Conservation (phyloP, 371 early-diverging fungal species). For the Rhizopus sp. region DNA sequence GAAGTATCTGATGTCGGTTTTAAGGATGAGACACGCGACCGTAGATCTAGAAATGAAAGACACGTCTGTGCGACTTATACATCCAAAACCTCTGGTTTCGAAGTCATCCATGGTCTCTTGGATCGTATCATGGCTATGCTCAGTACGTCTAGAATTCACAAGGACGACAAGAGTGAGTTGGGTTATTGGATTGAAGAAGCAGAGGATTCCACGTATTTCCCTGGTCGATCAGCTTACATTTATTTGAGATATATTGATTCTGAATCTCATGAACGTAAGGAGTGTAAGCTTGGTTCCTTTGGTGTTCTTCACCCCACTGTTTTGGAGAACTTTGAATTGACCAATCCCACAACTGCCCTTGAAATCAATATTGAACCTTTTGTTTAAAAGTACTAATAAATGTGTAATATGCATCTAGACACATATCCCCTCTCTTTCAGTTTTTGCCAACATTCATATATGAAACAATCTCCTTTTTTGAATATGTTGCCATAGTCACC, state of each 20-base stretch:
- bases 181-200: slow-evolving; percentile 89
- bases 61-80: slow-evolving; percentile 89
- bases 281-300: slow-evolving; percentile 76
- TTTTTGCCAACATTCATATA: no score
- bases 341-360: slow-evolving; percentile 85
- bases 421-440: background rate
- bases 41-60: slow-evolving; percentile 91
- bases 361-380: slow-evolving; percentile 97
- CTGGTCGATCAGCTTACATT: slow-evolving; percentile 89
- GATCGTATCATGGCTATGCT: slow-evolving; percentile 91
- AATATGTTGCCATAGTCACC: no score
- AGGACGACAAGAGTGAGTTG: slow-evolving; percentile 33
- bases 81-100: slow-evolving; percentile 90
- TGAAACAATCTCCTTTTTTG: no score
- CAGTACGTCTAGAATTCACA: slow-evolving; percentile 51
- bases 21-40: slow-evolving; percentile 79
- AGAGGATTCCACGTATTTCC: slow-evolving; percentile 87
- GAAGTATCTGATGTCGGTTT: slow-evolving; percentile 97
- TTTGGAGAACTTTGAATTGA: slow-evolving; percentile 82
- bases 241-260: slow-evolving; percentile 57
- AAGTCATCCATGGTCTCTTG: slow-evolving; percentile 92
- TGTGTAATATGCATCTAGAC: background rate
- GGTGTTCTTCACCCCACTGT: slow-evolving; percentile 96
- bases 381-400: slow-evolving; percentile 58
- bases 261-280: slow-evolving; percentile 49